Base-by-base conservation (phyloP, 257 asterid genomes). In the Primulina tabacum region DNA sequence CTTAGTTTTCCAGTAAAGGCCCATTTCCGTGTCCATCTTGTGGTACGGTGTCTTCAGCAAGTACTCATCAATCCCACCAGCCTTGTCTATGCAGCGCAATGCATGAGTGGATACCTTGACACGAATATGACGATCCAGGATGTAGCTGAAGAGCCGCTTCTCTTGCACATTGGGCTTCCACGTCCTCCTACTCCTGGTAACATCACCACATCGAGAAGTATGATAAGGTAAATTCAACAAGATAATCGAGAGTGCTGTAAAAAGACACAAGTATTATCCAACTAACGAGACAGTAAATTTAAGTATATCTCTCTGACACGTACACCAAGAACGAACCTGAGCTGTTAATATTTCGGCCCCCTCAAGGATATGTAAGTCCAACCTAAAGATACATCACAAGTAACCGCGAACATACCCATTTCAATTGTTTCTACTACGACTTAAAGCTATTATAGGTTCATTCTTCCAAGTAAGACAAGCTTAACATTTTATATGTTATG, bases 111-210 rank as follows among this genome's bases (percentile, higher is more conserved):
- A 86, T 20, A 90, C 96, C 79, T 93, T 90, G 52, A 90, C 85
- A 8, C 95, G 92, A 68, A 90, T 78, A 57, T 89, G 94, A n/a
- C 95, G 87, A 70, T 93, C 99, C 65, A 87, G 75, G 69, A 89
- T 81, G 78, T 93, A 90, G 82, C 96, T 93, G 88, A 90, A 93
- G 60, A 93, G 96, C 32, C 96, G 84, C 75, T 93, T 93, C 35
- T 82, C 92, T 75, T 93, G 96, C 24, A 90, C 96, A 69, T 93
- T 90, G 28, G 96, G 99, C 71, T 90, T 90, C 99, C 99, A 93
- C 0, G 17, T 62, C 76, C 97, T 89, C 89, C 76, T 89, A 28
- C 97, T 75, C 90, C 97, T 90, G 75, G 72, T 66, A 82, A 37
- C 56, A 65, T 57, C 50, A 67, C 43, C 58, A 40, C 70, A 71